phyloP scores from a whole-genome alignment of 306 rosid genomes.

The Cucumis melo region DNA sequence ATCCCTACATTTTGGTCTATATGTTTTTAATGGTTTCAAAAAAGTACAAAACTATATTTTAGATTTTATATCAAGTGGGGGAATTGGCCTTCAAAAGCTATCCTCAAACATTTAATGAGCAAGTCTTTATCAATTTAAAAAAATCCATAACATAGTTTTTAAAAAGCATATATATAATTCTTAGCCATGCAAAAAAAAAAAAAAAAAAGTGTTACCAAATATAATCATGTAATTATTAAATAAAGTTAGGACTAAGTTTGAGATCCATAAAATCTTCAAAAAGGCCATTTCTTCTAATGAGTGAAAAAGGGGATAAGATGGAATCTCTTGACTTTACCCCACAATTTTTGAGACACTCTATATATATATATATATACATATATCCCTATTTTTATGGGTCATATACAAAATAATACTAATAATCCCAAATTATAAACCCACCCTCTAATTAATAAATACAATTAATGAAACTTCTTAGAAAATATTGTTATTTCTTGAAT shows the following conservation, averaged over 20 bases:
- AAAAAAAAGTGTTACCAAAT: not conserved
- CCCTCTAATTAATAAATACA: too few species aligned
- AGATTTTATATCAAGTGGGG: not conserved
- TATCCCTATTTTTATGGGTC: constrained; percentile 32
- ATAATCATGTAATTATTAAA: not conserved
- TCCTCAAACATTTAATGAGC: not conserved
- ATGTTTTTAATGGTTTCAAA: not conserved
- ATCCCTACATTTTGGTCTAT: not conserved
- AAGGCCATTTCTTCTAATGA: not conserved
- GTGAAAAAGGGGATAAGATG: constrained; percentile 34
- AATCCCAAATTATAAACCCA: too few species aligned
- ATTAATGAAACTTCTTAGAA: too few species aligned
- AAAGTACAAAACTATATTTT: not conserved
- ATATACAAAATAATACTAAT: not conserved
- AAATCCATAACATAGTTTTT: too few species aligned
- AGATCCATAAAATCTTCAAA: constrained; percentile 12
- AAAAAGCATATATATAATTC: too few species aligned
- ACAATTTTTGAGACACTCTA: not conserved
- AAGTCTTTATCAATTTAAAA: not conserved
- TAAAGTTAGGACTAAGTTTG: not conserved
- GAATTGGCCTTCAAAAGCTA: not conserved
- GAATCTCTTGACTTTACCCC: constrained; percentile 31
- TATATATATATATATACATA: too few species aligned
- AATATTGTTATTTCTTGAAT: too few species aligned
- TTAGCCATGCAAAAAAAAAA: not conserved